Conservation (phyloP, 2,329 filamentous ascomycete genomes). For the Venturia asperata region DNA sequence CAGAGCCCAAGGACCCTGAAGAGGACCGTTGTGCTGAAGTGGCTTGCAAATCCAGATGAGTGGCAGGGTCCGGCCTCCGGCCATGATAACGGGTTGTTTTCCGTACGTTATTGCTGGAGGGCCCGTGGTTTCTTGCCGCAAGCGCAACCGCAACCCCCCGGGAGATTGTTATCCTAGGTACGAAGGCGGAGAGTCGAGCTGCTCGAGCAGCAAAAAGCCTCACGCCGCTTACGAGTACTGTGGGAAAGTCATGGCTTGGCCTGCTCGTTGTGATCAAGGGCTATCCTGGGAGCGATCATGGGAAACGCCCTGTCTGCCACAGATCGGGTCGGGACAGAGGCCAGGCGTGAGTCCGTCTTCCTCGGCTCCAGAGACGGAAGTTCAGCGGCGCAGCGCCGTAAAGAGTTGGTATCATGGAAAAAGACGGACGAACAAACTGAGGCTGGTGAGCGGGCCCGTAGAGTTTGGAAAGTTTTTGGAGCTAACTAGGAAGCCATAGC, state of each 20-base stretch:
- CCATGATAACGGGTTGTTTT: background rate
- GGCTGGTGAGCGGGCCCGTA: background rate
- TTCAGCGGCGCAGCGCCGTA: background rate
- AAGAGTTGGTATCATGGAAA: background rate
- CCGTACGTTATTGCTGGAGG: background rate
- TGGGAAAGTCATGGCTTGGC: background rate
- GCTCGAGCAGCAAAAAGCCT: constrained; percentile 4
- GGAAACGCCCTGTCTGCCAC: background rate
- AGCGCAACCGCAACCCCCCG: constrained; percentile 1
- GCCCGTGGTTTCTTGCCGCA: constrained; percentile 2
- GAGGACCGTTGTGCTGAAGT: background rate
- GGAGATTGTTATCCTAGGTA: background rate
- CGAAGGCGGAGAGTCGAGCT: background rate
- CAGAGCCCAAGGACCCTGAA: background rate
- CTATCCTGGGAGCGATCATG: background rate
- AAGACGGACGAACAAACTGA: background rate
- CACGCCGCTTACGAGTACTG: background rate
- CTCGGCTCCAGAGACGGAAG: background rate
- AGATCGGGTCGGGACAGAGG: background rate
- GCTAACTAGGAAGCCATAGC: constrained; percentile 2
- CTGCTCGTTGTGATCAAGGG: background rate
- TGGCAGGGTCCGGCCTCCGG: background rate
- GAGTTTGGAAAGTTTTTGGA: background rate
- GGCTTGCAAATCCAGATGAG: constrained; percentile 8
- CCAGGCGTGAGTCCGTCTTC: background rate